Base-by-base conservation (phyloP, 2,329 filamentous ascomycete genomes). In the Didymella pomorum region DNA sequence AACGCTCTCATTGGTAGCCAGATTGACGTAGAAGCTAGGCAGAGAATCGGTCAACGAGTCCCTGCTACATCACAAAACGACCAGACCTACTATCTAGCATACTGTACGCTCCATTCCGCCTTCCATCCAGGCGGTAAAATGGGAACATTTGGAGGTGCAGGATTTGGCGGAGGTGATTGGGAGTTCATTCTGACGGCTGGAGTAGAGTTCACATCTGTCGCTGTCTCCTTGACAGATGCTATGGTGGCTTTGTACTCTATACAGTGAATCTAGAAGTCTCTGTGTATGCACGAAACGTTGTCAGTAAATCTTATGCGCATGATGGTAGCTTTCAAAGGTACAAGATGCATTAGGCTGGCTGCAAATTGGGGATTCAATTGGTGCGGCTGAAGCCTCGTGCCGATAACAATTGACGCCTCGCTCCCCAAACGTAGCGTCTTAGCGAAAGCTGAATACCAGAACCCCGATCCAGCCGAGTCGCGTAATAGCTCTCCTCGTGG, bases 41-140 rank as follows among this genome's bases (percentile, higher is more conserved):
- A 9, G 11, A 33, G 9, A 3, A 8, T 35, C n/a, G 6, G n/a
- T 42, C 12, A 33, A 45, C 10, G 26, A 29, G 12, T 16, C 12
- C 25, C 9, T 10, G 7, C 8, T 12, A n/a, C n/a, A 28, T 8
- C 1, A 16, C 29, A 4, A 12, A 20, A 28, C 14, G 5, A 41
- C 23, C 3, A 1, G 11, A 26, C 58, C 50, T 44, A 61, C 58
- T 61, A 41, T 50, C 58, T 47, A n/a, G 52, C 16, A 50, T 57
- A 54, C n/a, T 61, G 42, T 16, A 42, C 41, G n/a, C 58, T 61
- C 58, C 58, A 61, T 28, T 57, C 53, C 0, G 50, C 58, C 25
- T 39, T 61, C 58, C 58, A 61, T 1, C 53, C 53, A 26, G 1
- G 12, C 4, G 53, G 58, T 11, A 51, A 10, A 2, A 25, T 14